Evolutionary conservation across 306 rosid genomes (phyloP), one percentile per base, ranked within the genome.

Genomic region (Abrus pulchellus): DNA sequence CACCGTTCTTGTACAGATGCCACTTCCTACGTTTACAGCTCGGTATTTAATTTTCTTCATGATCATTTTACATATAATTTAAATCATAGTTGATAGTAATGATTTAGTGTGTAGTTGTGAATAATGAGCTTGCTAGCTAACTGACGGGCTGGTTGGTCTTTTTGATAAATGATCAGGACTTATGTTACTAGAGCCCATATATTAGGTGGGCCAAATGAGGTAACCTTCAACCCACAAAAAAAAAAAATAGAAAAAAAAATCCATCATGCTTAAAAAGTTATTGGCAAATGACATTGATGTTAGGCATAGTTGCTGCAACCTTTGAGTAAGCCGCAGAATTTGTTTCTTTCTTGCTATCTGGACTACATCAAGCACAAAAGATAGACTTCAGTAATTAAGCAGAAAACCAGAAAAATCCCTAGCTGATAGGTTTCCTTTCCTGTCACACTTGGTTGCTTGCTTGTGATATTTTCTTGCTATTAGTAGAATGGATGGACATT

Each of bases 21-120:
- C 98, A 5, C 86, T 93, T 78, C 99, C 99, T 79, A 27, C 88
- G 69, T 89, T 80, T 81, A 91, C 98, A 67, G 66, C 94, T 33
- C 91, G 97, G 99, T 93, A 86, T 43, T 62, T 81, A 53, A n/a
- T 61, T 61, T 54, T 81, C 83, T 76, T 79, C 76, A 49, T 76
- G 52, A 61, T 84, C 33, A 33, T 13, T 75, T 50, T 41, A 47
- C 65, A 67, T 63, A 5, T 72, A 45, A 65, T 28, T 75, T 60
- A 45, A 66, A 20, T 67, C 34, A 67, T 76, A 53, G 34, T 76
- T 47, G n/a, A 74, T 36, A 38, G 72, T 62, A 75, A 52, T 2
- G 8, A 52, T 64, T 79, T 63, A 33, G 64, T 67, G 5, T 55
- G 43, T 44, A 70, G 44, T 13, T 55, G 43, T 72, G 65, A 74